Base-by-base conservation (phyloP, 495 filamentous ascomycete species). In the Penicillium coffeae region DNA sequence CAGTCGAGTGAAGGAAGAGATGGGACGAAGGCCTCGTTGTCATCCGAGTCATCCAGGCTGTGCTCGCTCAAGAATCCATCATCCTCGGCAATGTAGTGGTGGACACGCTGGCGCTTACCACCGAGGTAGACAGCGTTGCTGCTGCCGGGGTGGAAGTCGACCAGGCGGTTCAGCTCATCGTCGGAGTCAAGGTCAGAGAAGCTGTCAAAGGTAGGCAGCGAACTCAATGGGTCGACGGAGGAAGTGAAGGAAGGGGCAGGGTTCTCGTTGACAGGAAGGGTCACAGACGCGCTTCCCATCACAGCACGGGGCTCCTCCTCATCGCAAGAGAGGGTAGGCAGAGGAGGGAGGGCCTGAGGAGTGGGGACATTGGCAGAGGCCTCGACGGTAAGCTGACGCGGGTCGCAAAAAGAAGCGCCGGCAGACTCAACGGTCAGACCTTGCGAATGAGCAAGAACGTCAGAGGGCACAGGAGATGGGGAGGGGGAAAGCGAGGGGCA, bases 151-250 rank as follows among this genome's bases (percentile, higher is more conserved):
- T 80, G 75, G 55, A 90, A 85, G 48, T 85, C 83, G 49, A 91
- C 84, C 8, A 95, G 76, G 38, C 82, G 81, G 66, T 81, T 85
- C 47, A 94, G 86, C 55, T 95, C 90, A 75, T 93, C 90, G 30
- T 96, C 92, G 0, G 88, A 92, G 66, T 96, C 93, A 42, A 96
- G 79, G 56, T 95, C 92, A 16, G 89, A 92, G 48, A 94, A 79
- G 50, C 89, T 86, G 58, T 94, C 87, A 50, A 96, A 92, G 30
- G 73, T 74, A 1, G 86, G 85, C 21, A 92, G 76, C n/a, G 78
- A 80, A 72, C 77, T 76, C 53, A 80, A 70, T 22, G 76, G 65
- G 18, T 78, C 66, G 45, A 72, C 71, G 18, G 71, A 74, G 55
- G 68, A 80, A 37, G 67, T 66, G 54, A 73, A 74, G 3, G 73